Conservation (phyloP, 331 rosid genomes). For the Telfairia occidentalis region DNA sequence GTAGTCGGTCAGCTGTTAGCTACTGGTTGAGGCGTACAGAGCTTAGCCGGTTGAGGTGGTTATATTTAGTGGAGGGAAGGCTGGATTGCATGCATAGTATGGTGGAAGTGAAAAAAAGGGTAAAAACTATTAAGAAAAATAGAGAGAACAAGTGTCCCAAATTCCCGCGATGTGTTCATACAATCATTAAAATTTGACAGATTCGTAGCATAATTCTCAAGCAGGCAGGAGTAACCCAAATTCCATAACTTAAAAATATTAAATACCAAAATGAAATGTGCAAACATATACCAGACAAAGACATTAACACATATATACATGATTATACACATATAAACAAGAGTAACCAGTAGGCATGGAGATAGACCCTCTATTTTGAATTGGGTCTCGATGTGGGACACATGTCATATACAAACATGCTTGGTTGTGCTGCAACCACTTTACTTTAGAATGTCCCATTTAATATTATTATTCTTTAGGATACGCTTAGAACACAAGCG, state of each 20-base stretch:
- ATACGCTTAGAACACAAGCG: neutral
- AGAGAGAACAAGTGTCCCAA: neutral
- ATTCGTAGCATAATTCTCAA: neutral
- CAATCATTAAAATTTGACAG: neutral
- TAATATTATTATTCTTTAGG: neutral
- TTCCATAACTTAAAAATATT: neutral
- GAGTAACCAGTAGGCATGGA: neutral
- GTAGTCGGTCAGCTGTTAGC: neutral
- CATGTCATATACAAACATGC: neutral
- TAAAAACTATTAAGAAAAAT: neutral
- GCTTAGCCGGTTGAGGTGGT: neutral
- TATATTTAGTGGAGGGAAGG: neutral
- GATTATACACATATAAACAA: neutral
- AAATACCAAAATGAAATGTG: neutral
- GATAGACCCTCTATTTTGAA: neutral
- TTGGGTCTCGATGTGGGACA: neutral
- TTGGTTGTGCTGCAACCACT: neutral
- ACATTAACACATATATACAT: neutral
- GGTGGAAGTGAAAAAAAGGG: neutral
- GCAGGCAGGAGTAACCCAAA: neutral
- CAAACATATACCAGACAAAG: neutral
- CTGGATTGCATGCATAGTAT: neutral
- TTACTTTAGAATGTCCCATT: neutral
- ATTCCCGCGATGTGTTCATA: neutral
- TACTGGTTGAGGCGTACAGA: neutral